phyloP scores from a whole-genome alignment of 305 asterid genomes.

The Fraxinus greggii region DNA sequence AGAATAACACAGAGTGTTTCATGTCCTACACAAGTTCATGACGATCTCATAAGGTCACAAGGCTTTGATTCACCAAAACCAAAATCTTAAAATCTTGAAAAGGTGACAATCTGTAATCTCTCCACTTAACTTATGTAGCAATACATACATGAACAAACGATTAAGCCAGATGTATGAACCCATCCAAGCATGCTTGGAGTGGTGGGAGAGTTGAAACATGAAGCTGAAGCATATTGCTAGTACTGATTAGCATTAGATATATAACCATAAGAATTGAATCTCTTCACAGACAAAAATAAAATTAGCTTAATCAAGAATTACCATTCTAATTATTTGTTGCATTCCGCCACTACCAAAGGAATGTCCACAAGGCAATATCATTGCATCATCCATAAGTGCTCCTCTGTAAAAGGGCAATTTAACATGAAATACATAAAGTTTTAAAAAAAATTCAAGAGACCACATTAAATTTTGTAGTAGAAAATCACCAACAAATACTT shows the following conservation, averaged over 20 bases:
- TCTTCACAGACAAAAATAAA: neutral
- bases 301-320: conserved; percentile 32
- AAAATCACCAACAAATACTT: neutral
- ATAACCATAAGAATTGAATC: conserved; percentile 9
- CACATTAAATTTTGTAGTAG: neutral
- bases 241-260: conserved; percentile 6
- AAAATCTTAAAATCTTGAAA: neutral
- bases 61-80: neutral
- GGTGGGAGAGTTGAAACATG: neutral
- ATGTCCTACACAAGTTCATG: neutral
- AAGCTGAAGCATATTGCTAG: conserved; percentile 7
- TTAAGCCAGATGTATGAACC: neutral
- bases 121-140: neutral
- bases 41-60: neutral
- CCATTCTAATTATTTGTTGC: conserved; percentile 66
- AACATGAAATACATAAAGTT: conserved; percentile 6
- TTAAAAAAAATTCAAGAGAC: neutral
- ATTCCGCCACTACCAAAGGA: conserved; percentile 84
- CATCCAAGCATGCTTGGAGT: neutral
- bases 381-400: conserved; percentile 88
- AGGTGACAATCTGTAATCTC: neutral
- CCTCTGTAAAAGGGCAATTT: conserved; percentile 53
- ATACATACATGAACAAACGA: neutral
- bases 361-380: conserved; percentile 98
- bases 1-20: neutral